Base-by-base conservation (phyloP, 345 rosid genomes). In the Eucalyptus regnans region DNA sequence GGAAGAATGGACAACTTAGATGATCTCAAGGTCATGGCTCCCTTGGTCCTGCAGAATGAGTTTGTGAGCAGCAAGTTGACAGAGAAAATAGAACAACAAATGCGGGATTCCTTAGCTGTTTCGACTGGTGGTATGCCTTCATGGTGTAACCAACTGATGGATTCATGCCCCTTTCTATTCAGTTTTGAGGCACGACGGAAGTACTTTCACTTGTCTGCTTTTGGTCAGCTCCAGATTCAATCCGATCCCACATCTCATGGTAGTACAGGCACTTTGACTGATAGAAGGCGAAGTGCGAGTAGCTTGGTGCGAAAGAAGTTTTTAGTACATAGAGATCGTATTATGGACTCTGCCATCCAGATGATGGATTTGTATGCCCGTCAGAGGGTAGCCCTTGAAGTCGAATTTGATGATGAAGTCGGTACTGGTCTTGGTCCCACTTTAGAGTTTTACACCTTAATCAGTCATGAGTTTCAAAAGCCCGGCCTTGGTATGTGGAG, bases 401-500 rank as follows among this genome's bases (percentile, higher is more conserved):
- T 97, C 86, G 96, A 94, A 89, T 97, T 96, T 89, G 90, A 90
- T 91, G 99, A 95, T 92, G 99, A 97, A 95, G 98, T 97, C 13
- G 99, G 99, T 80, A 96, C 98, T 29, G 99, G 99, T 89, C 99
- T 97, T 90, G 99, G 99, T 91, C 99, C 99, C 54, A 97, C 99
- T 20, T 90, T 97, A 92, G 99, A 97, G 93, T 97, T 96, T 89
- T 97, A 94, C 89, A 96, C 99, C 60, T 92, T 96, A 87, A 97
- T 97, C 86, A 94, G 99, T 92, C 96, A 92, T 54, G 99, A 95
- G 92, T 95, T 96, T 94, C 99, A 96, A 91, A 95, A 94, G 88
- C 90, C 90, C 10, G 95, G 95, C 88, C 94, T 95, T 92, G 95
- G 94, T 87, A 94, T 97, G 97, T 97, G 99, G 99, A 96, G 99